These are phyloP conservation scores for Mentha longifolia DNA, from an alignment of 257 asterid genomes.

Conservation along the genomic window DNA sequence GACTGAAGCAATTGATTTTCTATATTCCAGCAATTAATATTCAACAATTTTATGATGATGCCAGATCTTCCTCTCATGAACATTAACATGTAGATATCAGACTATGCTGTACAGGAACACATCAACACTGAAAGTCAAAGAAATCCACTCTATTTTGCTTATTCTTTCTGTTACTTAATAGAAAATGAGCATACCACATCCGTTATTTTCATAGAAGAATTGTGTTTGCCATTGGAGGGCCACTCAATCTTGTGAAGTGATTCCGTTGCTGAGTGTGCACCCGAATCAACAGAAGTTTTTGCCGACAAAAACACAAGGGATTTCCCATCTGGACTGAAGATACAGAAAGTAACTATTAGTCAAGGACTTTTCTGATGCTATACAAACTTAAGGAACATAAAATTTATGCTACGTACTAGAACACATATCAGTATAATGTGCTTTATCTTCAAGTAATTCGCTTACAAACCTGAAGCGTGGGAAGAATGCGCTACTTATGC, in stretches of 20 bases:
- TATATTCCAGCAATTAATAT: background rate
- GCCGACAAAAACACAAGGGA: slow-evolving; percentile 79
- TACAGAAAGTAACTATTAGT: slow-evolving; percentile 19
- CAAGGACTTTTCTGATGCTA: slow-evolving; percentile 12
- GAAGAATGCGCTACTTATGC: slow-evolving; percentile 80
- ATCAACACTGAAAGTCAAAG: background rate
- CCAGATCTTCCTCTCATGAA: slow-evolving; percentile 12
- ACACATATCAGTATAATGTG: background rate
- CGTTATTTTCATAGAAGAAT: slow-evolving; percentile 46
- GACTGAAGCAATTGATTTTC: slow-evolving; percentile 10
- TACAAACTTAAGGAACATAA: slow-evolving; percentile 3
- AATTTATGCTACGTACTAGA: background rate
- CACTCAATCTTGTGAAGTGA: slow-evolving; percentile 86
- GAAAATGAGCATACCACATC: slow-evolving; percentile 66
- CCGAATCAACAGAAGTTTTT: slow-evolving; percentile 75
- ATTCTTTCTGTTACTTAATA: slow-evolving; percentile 12
- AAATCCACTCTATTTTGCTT: background rate
- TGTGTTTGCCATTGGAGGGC: slow-evolving; percentile 64
- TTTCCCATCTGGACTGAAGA: slow-evolving; percentile 82
- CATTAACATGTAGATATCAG: background rate
- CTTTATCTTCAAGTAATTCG: background rate
- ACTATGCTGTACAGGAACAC: background rate
- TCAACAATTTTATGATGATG: background rate
- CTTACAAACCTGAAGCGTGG: slow-evolving; percentile 79
- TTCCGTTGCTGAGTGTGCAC: slow-evolving; percentile 81